A percentile compares a stretch with the other conserved stretches of the same genome.
phyloP scores from a whole-genome alignment of 2,329 filamentous ascomycete species.

The Xylariales sp. region DNA sequence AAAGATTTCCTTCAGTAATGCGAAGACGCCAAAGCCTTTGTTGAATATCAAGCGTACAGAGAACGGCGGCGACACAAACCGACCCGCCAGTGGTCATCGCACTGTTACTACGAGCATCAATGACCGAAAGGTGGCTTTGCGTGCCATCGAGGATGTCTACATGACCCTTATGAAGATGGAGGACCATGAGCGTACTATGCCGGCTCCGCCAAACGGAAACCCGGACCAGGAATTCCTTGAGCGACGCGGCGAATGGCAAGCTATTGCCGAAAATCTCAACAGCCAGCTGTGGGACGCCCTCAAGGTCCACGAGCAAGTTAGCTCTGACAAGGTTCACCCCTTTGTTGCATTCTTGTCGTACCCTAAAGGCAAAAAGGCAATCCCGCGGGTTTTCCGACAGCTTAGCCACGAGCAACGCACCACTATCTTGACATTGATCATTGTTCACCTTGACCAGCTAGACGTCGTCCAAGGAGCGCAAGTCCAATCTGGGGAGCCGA shows the following conservation, averaged over 20 bases:
- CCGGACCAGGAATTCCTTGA: slow-evolving; percentile 66
- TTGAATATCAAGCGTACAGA: slow-evolving; percentile 93
- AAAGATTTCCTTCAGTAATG: slow-evolving; percentile 98
- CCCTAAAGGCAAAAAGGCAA: slow-evolving; percentile 92
- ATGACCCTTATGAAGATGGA: slow-evolving; percentile 87
- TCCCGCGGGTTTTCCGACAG: slow-evolving; percentile 91
- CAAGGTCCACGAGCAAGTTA: slow-evolving; percentile 91
- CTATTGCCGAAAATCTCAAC: slow-evolving; percentile 67
- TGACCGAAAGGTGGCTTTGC: slow-evolving; percentile 77
- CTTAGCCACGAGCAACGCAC: slow-evolving; percentile 89
- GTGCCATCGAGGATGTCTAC: slow-evolving; percentile 87
- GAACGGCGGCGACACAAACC: slow-evolving; percentile 53
- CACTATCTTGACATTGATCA: slow-evolving; percentile 92
- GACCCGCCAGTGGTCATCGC: slow-evolving; percentile 44
- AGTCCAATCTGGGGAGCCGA: slow-evolving; percentile 66
- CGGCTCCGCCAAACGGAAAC: slow-evolving; percentile 55
- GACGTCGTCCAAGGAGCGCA: slow-evolving; percentile 84
- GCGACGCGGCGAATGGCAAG: slow-evolving; percentile 75
- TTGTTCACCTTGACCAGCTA: slow-evolving; percentile 86
- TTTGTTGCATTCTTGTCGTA: slow-evolving; percentile 96
- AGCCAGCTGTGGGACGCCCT: slow-evolving; percentile 78
- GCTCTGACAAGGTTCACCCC: slow-evolving; percentile 71
- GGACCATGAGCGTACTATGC: slow-evolving; percentile 82
- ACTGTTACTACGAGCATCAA: slow-evolving; percentile 36
- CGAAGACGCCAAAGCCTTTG: slow-evolving; percentile 91